A percentile compares a stretch with the other conserved stretches of the same genome.
Conservation (phyloP, 2,329 filamentous ascomycete genomes). For the Aspergillus vadensis region DNA sequence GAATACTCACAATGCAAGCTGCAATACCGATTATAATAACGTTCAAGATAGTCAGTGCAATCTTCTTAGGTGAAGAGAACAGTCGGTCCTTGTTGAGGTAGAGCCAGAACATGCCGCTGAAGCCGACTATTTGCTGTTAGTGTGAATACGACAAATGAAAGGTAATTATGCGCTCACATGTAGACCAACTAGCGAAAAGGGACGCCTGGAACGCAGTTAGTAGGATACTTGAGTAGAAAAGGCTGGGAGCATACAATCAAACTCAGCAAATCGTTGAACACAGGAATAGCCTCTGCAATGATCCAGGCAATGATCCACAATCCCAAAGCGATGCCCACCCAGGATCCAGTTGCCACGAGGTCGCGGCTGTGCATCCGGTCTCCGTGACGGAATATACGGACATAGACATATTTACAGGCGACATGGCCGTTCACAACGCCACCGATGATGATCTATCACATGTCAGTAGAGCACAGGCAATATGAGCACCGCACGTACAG, state of each 20-base stretch:
- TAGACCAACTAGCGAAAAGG: conserved; percentile 67
- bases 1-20: conserved; percentile 18
- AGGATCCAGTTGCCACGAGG: conserved; percentile 53
- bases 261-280: conserved; percentile 66
- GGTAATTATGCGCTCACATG: conserved; percentile 31
- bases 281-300: conserved; percentile 67
- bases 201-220: conserved; percentile 42
- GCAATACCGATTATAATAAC: conserved; percentile 19
- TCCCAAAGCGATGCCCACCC: conserved; percentile 56
- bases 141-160: neutral
- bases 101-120: conserved; percentile 33
- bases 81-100: conserved; percentile 28
- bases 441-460: conserved; percentile 59
- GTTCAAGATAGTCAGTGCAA: conserved; percentile 23
- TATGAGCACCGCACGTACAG: conserved; percentile 34
- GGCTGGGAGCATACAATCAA: conserved; percentile 48
- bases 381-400: conserved; percentile 61
- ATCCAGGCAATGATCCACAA: conserved; percentile 65
- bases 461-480: neutral
- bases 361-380: conserved; percentile 54
- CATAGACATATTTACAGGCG: conserved; percentile 64
- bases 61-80: conserved; percentile 26
- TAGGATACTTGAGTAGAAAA: neutral
- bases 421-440: conserved; percentile 69
- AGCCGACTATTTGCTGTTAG: conserved; percentile 14